These are phyloP conservation scores for Floccularia luteovirens DNA, from an alignment of 768 basidiomycete genomes.

Conservation along the genomic window DNA sequence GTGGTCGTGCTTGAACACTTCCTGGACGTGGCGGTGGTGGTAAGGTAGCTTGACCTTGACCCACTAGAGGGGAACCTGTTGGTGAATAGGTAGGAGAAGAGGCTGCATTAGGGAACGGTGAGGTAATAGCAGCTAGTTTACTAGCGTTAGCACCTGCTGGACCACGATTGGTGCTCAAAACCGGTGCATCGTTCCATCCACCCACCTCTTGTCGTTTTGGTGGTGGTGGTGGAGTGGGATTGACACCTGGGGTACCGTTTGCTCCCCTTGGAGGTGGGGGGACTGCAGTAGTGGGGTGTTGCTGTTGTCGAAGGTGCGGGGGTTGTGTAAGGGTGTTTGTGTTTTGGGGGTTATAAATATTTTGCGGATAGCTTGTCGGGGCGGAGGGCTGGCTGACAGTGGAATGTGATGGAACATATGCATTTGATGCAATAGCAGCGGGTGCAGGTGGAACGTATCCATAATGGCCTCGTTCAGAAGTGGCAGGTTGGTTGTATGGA, in stretches of 20 bases:
- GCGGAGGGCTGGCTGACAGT: conserved; percentile 10
- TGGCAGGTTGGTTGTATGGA: conserved; percentile 9
- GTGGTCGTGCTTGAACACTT: conserved; percentile 44
- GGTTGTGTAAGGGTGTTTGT: conserved; percentile 29
- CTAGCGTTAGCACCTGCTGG: conserved; percentile 37
- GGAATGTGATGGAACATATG: conserved; percentile 6
- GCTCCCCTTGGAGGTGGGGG: conserved; percentile 38
- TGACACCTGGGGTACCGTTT: conserved; percentile 17
- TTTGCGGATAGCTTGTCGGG: conserved; percentile 11
- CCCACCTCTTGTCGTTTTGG: conserved; percentile 62
- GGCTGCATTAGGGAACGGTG: conserved; percentile 78
- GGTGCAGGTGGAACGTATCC: conserved; percentile 6
- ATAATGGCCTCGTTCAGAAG: conserved; percentile 7
- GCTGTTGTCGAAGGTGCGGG: conserved; percentile 27
- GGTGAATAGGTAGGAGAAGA: conserved; percentile 35
- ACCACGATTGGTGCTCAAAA: conserved; percentile 36
- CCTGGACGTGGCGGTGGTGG: conserved; percentile 64
- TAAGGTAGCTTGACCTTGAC: conserved; percentile 35
- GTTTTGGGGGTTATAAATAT: conserved; percentile 25
- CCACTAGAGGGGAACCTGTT: conserved; percentile 37
- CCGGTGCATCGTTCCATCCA: conserved; percentile 92
- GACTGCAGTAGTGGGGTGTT: conserved; percentile 20
- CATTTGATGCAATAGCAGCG: conserved; percentile 2
- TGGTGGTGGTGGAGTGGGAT: conserved; percentile 36
- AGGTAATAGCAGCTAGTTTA: conserved; percentile 70